These are phyloP conservation scores for Saccharomyces jurei DNA, from an alignment of 805 yeast species.

Conservation along the genomic window DNA sequence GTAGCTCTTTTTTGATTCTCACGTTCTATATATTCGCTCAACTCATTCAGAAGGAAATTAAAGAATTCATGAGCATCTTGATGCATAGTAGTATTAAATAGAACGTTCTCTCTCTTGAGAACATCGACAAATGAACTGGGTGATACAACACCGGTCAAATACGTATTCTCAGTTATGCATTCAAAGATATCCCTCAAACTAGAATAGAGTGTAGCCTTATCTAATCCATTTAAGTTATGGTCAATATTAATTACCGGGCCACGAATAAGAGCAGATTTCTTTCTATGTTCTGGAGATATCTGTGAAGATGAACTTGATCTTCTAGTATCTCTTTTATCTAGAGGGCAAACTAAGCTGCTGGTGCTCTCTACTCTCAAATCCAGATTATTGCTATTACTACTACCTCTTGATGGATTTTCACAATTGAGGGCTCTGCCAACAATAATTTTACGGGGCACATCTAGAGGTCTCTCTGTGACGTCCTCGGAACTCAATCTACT, in stretches of 20 bases:
- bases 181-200: slow-evolving; percentile 82
- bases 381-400: neutral
- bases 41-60: slow-evolving; percentile 75
- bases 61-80: slow-evolving; percentile 97
- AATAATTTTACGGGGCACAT: neutral
- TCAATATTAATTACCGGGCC: slow-evolving; percentile 85
- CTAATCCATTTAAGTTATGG: slow-evolving; percentile 35
- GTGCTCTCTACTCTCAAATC: neutral
- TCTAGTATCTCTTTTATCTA: neutral
- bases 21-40: slow-evolving; percentile 38
- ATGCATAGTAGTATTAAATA: slow-evolving; percentile 88
- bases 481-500: neutral
- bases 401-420: neutral
- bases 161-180: slow-evolving; percentile 60
- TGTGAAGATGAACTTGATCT: neutral
- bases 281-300: slow-evolving; percentile 59
- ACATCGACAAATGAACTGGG: slow-evolving; percentile 68
- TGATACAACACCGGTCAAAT: slow-evolving; percentile 74
- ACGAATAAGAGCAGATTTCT: slow-evolving; percentile 64
- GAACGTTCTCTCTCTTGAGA: slow-evolving; percentile 71
- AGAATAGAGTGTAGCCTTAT: slow-evolving; percentile 40
- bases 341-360: neutral
- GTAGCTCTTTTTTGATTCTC: slow-evolving; percentile 13
- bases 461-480: neutral
- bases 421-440: neutral